phyloP scores from a whole-genome alignment of 2,329 filamentous ascomycete genomes.

The Colletotrichum tanaceti region DNA sequence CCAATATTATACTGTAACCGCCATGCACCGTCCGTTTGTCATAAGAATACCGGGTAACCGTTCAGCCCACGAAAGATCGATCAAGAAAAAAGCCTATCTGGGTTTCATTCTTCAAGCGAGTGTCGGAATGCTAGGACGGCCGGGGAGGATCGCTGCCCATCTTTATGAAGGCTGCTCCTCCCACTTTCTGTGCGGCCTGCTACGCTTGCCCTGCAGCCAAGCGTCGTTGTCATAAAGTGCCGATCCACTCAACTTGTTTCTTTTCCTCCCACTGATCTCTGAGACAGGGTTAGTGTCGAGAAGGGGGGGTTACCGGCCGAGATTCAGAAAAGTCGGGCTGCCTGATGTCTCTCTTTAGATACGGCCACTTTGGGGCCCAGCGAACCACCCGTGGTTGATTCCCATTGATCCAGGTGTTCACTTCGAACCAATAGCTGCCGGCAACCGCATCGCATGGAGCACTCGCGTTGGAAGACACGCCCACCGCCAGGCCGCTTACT shows the following conservation, averaged over 20 bases:
- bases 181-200: constrained; percentile 27
- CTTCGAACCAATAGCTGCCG: constrained; percentile 19
- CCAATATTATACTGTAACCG: constrained; percentile 36
- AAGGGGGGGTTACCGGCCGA: constrained; percentile 23
- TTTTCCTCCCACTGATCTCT: constrained; percentile 38
- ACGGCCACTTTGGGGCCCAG: constrained; percentile 26
- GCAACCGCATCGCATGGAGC: constrained; percentile 5
- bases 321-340: constrained; percentile 32
- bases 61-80: constrained; percentile 20
- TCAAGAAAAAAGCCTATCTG: constrained; percentile 29
- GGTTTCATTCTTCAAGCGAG: constrained; percentile 16
- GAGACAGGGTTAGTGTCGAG: constrained; percentile 41
- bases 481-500: constrained; percentile 10
- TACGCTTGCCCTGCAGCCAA: constrained; percentile 40
- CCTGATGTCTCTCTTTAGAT: constrained; percentile 34
- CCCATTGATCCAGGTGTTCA: constrained; percentile 20
- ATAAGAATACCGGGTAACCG: constrained; percentile 37
- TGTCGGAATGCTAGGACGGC: background rate
- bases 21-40: constrained; percentile 37
- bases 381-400: constrained; percentile 29
- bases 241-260: constrained; percentile 36
- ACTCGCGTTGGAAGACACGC: constrained; percentile 7
- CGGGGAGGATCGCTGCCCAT: constrained; percentile 25
- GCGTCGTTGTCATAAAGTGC: constrained; percentile 40
- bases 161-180: constrained; percentile 33